Conservation (phyloP, 164 flowering plant species). For the Litsea cubeba region DNA sequence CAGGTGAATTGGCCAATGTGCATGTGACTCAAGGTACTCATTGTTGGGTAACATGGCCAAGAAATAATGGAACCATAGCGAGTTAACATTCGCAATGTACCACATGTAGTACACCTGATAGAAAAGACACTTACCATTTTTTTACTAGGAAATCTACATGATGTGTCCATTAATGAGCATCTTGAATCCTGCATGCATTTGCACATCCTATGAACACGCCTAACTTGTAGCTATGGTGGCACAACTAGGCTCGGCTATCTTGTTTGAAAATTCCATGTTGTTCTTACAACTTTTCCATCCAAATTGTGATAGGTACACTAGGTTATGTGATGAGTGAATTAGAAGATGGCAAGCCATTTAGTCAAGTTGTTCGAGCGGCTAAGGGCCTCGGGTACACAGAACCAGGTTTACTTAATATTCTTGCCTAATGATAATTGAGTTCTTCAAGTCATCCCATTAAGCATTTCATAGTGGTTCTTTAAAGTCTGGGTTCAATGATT, state of each 20-base stretch:
- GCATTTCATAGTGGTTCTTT: neutral
- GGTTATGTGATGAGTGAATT: conserved; percentile 96
- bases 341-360: conserved; percentile 80
- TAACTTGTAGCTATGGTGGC: neutral
- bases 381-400: conserved; percentile 83
- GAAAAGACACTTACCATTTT: too few relatives aligned
- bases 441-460: neutral
- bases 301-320: conserved; percentile 56
- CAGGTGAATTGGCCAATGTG: neutral
- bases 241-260: neutral
- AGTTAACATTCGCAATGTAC: neutral
- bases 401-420: conserved; percentile 53
- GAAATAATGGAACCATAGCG: too few relatives aligned
- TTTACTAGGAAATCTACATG: too few relatives aligned
- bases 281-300: neutral
- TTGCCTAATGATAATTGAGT: neutral
- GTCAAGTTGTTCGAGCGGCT: conserved; percentile 77
- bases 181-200: neutral
- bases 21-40: neutral
- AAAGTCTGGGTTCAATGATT: neutral
- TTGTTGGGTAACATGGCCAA: neutral
- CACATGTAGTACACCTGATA: neutral
- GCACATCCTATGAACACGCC: neutral
- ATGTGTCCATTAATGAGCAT: neutral
- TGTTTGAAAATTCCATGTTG: neutral